A percentile compares a stretch with the other conserved stretches of the same genome.
Conservation (phyloP, 116 monocot species). For the Iris pallida region DNA sequence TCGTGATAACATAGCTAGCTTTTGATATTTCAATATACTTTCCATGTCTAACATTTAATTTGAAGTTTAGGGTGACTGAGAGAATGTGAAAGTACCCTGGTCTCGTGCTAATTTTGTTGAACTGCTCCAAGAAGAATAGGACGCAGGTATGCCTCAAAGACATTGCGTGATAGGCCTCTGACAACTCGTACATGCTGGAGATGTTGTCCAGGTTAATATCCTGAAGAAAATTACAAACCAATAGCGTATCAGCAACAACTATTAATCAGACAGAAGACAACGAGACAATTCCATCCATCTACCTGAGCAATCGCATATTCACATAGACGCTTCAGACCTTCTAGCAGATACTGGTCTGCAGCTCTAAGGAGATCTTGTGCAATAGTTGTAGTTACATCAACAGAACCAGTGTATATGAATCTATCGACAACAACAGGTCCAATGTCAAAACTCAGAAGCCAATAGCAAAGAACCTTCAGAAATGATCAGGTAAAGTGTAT, state of each 20-base stretch:
- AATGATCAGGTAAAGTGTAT: neutral
- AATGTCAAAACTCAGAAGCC: neutral
- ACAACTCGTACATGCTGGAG: slow-evolving; percentile 78
- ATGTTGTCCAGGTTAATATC: slow-evolving; percentile 71
- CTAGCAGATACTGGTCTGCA: slow-evolving; percentile 92
- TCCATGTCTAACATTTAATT: neutral
- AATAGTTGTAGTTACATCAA: slow-evolving; percentile 49
- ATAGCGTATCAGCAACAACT: neutral
- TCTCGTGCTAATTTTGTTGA: slow-evolving; percentile 48
- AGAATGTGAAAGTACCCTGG: slow-evolving; percentile 40
- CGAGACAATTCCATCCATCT: neutral
- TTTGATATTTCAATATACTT: no score
- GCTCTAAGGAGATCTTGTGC: slow-evolving; percentile 91
- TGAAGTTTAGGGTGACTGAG: neutral
- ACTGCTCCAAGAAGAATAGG: slow-evolving; percentile 74
- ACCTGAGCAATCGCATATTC: slow-evolving; percentile 92
- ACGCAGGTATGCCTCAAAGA: slow-evolving; percentile 76
- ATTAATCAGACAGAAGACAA: no score
- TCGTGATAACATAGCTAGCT: no score
- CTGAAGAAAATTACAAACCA: slow-evolving; percentile 18
- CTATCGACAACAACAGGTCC: slow-evolving; percentile 22
- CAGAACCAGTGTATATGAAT: slow-evolving; percentile 90
- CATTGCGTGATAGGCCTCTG: slow-evolving; percentile 77
- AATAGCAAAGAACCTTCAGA: no score
- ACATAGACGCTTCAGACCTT: slow-evolving; percentile 88